These are phyloP conservation scores for Fusarium sp. DNA, from an alignment of 2,329 filamentous ascomycete genomes.

Conservation along the genomic window DNA sequence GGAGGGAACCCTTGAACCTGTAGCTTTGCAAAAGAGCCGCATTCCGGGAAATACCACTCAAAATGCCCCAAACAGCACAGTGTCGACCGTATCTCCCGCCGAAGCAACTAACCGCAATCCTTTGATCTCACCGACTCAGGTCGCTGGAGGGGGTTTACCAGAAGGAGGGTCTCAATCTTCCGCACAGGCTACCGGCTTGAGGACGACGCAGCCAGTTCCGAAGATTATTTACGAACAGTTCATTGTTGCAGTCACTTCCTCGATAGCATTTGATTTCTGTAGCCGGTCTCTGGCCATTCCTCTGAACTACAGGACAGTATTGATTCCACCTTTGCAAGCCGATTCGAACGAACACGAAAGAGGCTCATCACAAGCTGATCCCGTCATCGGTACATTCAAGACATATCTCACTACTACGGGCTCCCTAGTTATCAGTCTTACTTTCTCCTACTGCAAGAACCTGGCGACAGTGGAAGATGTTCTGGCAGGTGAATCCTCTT, in stretches of 20 bases:
- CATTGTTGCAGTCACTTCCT: slow-evolving; percentile 63
- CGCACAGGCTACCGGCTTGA: slow-evolving; percentile 49
- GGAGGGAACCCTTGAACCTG: slow-evolving; percentile 64
- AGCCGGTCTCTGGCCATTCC: slow-evolving; percentile 62
- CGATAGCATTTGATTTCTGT: slow-evolving; percentile 65
- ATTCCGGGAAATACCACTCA: slow-evolving; percentile 54
- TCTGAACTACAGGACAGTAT: slow-evolving; percentile 65
- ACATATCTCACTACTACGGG: slow-evolving; percentile 69
- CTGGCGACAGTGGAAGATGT: slow-evolving; percentile 61
- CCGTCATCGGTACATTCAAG: slow-evolving; percentile 63
- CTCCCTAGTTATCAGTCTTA: slow-evolving; percentile 63
- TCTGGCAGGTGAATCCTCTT: slow-evolving; percentile 54
- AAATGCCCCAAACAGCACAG: slow-evolving; percentile 62
- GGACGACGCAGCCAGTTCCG: slow-evolving; percentile 42
- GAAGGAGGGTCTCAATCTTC: slow-evolving; percentile 47
- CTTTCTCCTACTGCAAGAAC: slow-evolving; percentile 61
- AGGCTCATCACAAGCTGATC: slow-evolving; percentile 33
- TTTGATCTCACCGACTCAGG: slow-evolving; percentile 37
- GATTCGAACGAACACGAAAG: slow-evolving; percentile 34
- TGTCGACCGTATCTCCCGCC: slow-evolving; percentile 56
- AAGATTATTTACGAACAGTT: slow-evolving; percentile 67
- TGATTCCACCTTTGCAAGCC: slow-evolving; percentile 55
- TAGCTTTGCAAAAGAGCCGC: slow-evolving; percentile 61
- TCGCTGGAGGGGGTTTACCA: slow-evolving; percentile 20
- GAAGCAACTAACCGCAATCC: slow-evolving; percentile 53